Percentiles rank a stretch among this genome's conserved stretches.
phyloP scores from a whole-genome alignment of 108 stramenopile genomes.

The Discostella pseudostelligera region DNA sequence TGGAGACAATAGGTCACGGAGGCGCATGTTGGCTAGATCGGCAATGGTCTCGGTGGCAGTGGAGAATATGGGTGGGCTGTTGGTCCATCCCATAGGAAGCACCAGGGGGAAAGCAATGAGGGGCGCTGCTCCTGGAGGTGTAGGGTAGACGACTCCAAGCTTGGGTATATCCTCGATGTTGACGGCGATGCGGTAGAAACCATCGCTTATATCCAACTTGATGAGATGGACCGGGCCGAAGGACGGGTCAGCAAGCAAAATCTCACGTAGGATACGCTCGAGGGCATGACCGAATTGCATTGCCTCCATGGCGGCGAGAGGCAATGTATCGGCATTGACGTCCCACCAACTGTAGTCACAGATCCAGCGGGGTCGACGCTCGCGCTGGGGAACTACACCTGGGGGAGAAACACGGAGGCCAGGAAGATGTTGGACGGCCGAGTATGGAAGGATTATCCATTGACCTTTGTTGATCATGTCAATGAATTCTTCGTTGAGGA shows the following conservation, averaged over 20 bases:
- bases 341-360: conserved; percentile 30
- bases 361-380: conserved; percentile 35
- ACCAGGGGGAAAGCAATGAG: conserved; percentile 14
- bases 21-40: background rate
- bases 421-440: conserved; percentile 9
- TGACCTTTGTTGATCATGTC: conserved; percentile 9
- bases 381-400: conserved; percentile 41
- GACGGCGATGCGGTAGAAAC: conserved; percentile 13
- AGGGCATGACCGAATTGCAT: conserved; percentile 28
- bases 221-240: background rate
- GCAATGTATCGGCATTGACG: conserved; percentile 22
- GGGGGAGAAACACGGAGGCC: conserved; percentile 17
- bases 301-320: conserved; percentile 11
- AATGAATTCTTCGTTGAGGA: conserved; percentile 7
- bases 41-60: conserved; percentile 7
- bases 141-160: conserved; percentile 6
- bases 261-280: conserved; percentile 3
- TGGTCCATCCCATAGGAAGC: conserved; percentile 2
- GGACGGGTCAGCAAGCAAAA: background rate
- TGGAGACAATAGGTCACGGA: background rate
- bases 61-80: conserved; percentile 15
- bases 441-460: conserved; percentile 31
- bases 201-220: background rate
- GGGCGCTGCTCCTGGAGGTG: conserved; percentile 2
- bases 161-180: conserved; percentile 8